Evolutionary conservation across 192 early-diverging fungal genomes (phyloP).

Genomic region (Funneliformis geosporum): DNA sequence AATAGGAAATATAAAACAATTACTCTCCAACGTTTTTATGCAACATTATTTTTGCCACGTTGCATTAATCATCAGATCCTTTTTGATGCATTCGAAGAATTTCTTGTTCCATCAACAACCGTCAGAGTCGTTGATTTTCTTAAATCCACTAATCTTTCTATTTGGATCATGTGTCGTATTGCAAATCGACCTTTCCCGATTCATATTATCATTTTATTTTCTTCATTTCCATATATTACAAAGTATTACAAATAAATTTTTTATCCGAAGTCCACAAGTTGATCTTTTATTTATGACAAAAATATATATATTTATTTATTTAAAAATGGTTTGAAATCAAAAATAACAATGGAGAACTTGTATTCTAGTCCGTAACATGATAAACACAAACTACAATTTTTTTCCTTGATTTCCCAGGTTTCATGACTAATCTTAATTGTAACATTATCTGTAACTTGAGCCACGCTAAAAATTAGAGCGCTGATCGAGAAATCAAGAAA

Average conservation of each 20-base stretch:
- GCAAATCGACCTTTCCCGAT: neutral
- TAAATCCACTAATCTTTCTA: neutral
- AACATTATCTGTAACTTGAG: no score
- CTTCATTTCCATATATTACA: neutral
- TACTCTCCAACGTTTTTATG: neutral
- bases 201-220: neutral
- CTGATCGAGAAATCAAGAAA: no score
- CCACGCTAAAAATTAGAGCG: no score
- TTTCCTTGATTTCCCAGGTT: no score
- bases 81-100: neutral
- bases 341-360: neutral
- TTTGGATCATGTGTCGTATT: neutral
- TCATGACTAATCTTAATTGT: no score
- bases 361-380: neutral
- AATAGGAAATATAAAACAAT: neutral
- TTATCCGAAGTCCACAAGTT: neutral
- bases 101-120: neutral
- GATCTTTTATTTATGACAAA: neutral
- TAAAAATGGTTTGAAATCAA: neutral
- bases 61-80: neutral
- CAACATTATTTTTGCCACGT: neutral
- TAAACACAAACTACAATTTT: no score
- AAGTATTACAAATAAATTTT: conserved; percentile 1
- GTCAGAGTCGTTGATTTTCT: neutral
- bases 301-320: no score